These are phyloP conservation scores for Trichoderma breve DNA, from an alignment of 2,329 filamentous ascomycete species.

Conservation along the genomic window DNA sequence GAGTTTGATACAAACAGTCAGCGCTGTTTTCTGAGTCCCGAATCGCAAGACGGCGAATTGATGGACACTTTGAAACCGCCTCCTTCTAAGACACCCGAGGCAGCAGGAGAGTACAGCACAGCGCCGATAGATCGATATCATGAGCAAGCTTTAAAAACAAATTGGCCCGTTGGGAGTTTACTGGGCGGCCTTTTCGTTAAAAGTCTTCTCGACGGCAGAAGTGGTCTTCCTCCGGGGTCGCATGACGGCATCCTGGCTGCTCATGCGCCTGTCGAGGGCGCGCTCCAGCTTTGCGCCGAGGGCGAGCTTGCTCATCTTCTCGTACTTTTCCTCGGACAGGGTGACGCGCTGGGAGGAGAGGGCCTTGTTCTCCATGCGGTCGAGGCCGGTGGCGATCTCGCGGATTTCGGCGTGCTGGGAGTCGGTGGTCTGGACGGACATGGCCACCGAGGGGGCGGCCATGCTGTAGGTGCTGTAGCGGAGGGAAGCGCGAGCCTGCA, in stretches of 20 bases:
- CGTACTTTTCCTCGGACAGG: constrained; percentile 74
- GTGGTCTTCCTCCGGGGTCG: constrained; percentile 46
- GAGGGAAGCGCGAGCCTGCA: constrained; percentile 52
- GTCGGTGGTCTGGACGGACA: constrained; percentile 45
- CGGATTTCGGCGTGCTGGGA: constrained; percentile 57
- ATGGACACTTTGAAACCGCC: too few relatives aligned
- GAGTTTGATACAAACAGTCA: not conserved
- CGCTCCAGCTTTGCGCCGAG: constrained; percentile 88
- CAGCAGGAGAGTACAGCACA: not conserved
- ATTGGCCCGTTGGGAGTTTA: not conserved
- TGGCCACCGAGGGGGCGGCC: constrained; percentile 58
- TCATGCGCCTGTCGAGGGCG: constrained; percentile 82
- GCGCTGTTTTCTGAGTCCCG: not conserved
- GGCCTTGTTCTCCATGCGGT: constrained; percentile 87
- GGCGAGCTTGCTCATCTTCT: constrained; percentile 80
- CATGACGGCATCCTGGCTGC: constrained; percentile 83
- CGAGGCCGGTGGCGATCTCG: constrained; percentile 75
- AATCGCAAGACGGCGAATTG: not conserved
- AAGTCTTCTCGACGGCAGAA: constrained; percentile 38
- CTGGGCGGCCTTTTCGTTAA: constrained; percentile 35
- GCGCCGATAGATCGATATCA: not conserved
- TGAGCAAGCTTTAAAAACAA: not conserved
- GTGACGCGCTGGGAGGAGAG: constrained; percentile 72
- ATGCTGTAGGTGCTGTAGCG: constrained; percentile 62
- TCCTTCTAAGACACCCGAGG: not conserved